Base-by-base conservation (phyloP, 2,329 filamentous ascomycete species). In the Penicillium sp. region DNA sequence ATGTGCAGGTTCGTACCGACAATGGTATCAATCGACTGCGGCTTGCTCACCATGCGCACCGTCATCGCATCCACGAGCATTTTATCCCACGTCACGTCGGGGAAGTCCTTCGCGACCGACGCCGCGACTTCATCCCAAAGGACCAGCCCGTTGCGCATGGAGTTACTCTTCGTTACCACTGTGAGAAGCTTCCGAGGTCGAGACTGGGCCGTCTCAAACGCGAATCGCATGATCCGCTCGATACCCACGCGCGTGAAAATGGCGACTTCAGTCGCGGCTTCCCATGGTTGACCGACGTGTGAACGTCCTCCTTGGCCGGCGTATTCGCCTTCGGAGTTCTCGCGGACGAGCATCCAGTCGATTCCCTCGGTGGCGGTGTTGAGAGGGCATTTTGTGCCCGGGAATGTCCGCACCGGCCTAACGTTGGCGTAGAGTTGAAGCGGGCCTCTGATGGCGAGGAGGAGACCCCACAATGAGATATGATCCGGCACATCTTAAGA, bases 31-130 rank as follows among this genome's bases (percentile, higher is more conserved):
- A 81, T 50, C 0, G 70, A 74, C 38, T 76, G 65, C 0, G 78
- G 78, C 40, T 79, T 74, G n/a, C 75, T 57, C 0, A 81, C 77
- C 79, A 81, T 81, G 13, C 78, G 69, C 36, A 76, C 74, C 3
- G 79, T 82, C 77, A 82, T 82, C 1, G 80, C 79, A 63, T 82
- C 80, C 1, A 82, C 79, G 8, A 81, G 69, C 78, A 81, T 81
- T 63, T 80, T 81, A 53, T 81, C 79, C 59, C 74, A 74, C 16
- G 68, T 68, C 1, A 82, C 78, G 54, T 80, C 77, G 0, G 76
- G 74, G 52, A 79, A 82, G 1, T 80, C 74, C 51, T 70, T 72
- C 0, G 75, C 68, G 0, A 81, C 74, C 39, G 74, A 70, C 0
- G 62, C 61, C 0, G 79, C 79, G 8, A 82, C 69, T 58, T 81